Percentiles rank a stretch among this genome's conserved stretches.
These are phyloP conservation scores for Pythium plurisporium DNA, from an alignment of 352 stramenopile genomes.

Conservation along the genomic window DNA sequence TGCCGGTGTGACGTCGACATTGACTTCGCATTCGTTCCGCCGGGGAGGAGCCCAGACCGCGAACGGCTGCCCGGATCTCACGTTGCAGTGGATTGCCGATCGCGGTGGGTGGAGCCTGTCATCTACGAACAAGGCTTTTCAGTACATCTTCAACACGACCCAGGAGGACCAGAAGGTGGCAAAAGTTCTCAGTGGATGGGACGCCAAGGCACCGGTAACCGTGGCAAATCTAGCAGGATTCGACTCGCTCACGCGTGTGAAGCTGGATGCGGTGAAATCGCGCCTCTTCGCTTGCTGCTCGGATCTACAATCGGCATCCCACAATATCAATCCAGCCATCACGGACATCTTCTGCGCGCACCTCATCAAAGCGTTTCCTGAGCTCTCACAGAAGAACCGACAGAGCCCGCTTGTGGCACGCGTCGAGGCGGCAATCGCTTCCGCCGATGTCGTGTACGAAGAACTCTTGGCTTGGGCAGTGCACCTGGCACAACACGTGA, in stretches of 20 bases:
- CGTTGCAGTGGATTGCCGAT: slow-evolving; percentile 28
- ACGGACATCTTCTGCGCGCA: not conserved
- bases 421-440: too few species aligned
- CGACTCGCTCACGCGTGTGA: not conserved
- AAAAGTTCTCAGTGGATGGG: slow-evolving; percentile 23
- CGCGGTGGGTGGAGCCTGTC: slow-evolving; percentile 25
- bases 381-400: too few species aligned
- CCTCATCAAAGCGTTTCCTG: too few species aligned
- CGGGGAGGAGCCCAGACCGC: slow-evolving; percentile 22
- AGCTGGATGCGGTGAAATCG: not conserved
- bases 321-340: not conserved
- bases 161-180: slow-evolving; percentile 25
- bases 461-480: not conserved
- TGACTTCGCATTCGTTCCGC: slow-evolving; percentile 28
- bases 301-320: not conserved
- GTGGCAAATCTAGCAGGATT: not conserved
- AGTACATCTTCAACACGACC: slow-evolving; percentile 32
- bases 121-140: slow-evolving; percentile 23
- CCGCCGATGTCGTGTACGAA: not conserved
- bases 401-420: too few species aligned
- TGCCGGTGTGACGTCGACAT: not conserved
- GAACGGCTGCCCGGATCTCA: slow-evolving; percentile 11
- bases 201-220: not conserved
- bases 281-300: not conserved
- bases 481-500: not conserved